phyloP scores from a whole-genome alignment of 2,329 filamentous ascomycete genomes.

The Hymenoscyphus infarciens region DNA sequence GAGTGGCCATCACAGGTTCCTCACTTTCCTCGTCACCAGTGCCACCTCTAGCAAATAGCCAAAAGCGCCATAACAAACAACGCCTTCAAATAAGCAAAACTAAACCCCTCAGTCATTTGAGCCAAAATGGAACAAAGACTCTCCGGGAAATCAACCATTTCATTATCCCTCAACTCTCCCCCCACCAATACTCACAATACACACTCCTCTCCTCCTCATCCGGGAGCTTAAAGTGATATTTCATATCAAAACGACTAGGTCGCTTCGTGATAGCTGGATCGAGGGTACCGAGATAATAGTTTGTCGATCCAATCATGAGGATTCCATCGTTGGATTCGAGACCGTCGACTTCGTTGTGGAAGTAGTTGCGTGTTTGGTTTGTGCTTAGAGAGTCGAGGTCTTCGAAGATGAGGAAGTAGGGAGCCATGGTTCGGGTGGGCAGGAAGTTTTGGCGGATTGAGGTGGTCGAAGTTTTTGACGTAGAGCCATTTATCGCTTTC shows the following conservation, averaged over 20 bases:
- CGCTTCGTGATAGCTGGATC: slow-evolving; percentile 65
- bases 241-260: slow-evolving; percentile 62
- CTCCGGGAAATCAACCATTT: slow-evolving; percentile 57
- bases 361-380: slow-evolving; percentile 60
- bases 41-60: slow-evolving; percentile 51
- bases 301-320: slow-evolving; percentile 64
- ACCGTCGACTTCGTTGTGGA: slow-evolving; percentile 70
- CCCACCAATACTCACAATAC: slow-evolving; percentile 62
- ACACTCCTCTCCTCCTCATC: slow-evolving; percentile 47
- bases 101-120: slow-evolving; percentile 58
- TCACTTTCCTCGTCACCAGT: slow-evolving; percentile 42
- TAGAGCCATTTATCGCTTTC: no score
- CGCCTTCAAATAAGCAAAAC: slow-evolving; percentile 68
- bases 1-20: slow-evolving; percentile 34
- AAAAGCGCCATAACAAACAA: slow-evolving; percentile 61
- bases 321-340: slow-evolving; percentile 68
- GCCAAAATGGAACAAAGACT: slow-evolving; percentile 55
- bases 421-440: slow-evolving; percentile 44
- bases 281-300: slow-evolving; percentile 60
- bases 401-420: slow-evolving; percentile 69
- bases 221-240: slow-evolving; percentile 62
- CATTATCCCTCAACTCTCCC: slow-evolving; percentile 52
- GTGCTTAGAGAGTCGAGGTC: slow-evolving; percentile 66
- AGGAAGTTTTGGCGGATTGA: slow-evolving; percentile 17
- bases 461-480: slow-evolving; percentile 14